Base-by-base conservation (phyloP, 805 yeast genomes). In the Candida oleophila region DNA sequence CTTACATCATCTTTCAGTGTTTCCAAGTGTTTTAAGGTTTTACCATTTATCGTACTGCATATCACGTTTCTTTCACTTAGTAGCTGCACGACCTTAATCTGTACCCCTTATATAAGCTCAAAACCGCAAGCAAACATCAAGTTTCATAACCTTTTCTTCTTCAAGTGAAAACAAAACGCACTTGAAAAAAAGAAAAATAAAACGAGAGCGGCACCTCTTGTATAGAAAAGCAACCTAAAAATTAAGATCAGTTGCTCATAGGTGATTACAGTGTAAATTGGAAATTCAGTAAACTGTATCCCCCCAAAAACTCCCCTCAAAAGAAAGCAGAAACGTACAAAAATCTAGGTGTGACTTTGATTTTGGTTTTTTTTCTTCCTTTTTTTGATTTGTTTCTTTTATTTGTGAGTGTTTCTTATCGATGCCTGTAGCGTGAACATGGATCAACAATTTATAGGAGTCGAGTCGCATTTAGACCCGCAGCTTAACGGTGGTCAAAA, bases 371-470 rank as follows among this genome's bases (percentile, higher is more conserved):
- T 40, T 11, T 40, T 20, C 43, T n/a, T 40, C 18, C 36, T 22
- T 16, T 20, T 39, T 4, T 3, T 22, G 38, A 15, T 34, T 14
- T 34, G 8, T 9, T 15, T 34, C 18, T 34, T 7, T 14, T 14
- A 15, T 18, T 14, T 7, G 19, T 21, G 20, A 38, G 33, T 21
- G 41, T 7, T 25, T 25, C 5, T 7, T 18, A 14, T 21, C 41
- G 9, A 28, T 20, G 22, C 36, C 11, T 11, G 11, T 25, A 25
- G 11, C 11, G 11, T 7, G 11, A 5, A 25, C 5, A 55, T 49
- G 55, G 53, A 49, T 41, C 56, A 55, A 25, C 59, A 54, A 37
- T 53, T 50, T 48, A 47, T 54, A 22, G 44, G 49, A n/a, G 59
- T 53, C 20, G 59, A 53, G 33, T 45, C 53, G 11, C 51, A 48